Conservation (phyloP, 768 basidiomycete species). For the Russula sp. region DNA sequence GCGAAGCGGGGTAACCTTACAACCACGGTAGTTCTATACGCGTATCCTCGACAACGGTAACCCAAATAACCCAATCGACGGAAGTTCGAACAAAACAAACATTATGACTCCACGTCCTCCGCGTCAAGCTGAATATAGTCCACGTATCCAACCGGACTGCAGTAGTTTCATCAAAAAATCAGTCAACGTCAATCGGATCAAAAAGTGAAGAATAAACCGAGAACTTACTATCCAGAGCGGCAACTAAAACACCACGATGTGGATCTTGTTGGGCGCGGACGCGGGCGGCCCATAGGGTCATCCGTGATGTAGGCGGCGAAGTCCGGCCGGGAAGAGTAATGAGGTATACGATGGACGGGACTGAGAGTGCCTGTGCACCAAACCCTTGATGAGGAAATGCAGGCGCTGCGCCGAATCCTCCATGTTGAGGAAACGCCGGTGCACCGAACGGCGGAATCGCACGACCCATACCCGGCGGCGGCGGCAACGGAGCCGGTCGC, state of each 20-base stretch:
- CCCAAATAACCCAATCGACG: too few species aligned
- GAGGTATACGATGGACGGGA: conserved; percentile 29
- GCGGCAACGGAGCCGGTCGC: conserved; percentile 11
- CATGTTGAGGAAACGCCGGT: neutral
- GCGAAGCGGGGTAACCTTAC: too few species aligned
- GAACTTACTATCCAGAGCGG: conserved; percentile 24
- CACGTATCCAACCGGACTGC: conserved; percentile 24
- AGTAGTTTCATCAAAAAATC: neutral
- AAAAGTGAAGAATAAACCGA: neutral
- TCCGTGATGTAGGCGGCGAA: conserved; percentile 27
- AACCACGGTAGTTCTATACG: neutral
- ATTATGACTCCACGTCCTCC: conserved; percentile 23
- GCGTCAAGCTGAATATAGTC: conserved; percentile 30
- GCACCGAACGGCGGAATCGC: neutral
- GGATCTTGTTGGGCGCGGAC: conserved; percentile 19
- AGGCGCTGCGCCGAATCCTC: conserved; percentile 10
- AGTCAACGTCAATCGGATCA: neutral
- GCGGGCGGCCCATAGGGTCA: conserved; percentile 27
- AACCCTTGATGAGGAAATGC: conserved; percentile 17
- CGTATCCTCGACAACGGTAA: neutral
- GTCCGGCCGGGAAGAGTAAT: conserved; percentile 26
- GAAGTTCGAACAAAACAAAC: too few species aligned
- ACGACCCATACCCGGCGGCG: neutral
- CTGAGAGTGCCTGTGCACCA: neutral
- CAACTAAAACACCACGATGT: conserved; percentile 28